These are phyloP conservation scores for Parmelia sp. DNA, from an alignment of 495 filamentous ascomycete genomes.

Conservation along the genomic window DNA sequence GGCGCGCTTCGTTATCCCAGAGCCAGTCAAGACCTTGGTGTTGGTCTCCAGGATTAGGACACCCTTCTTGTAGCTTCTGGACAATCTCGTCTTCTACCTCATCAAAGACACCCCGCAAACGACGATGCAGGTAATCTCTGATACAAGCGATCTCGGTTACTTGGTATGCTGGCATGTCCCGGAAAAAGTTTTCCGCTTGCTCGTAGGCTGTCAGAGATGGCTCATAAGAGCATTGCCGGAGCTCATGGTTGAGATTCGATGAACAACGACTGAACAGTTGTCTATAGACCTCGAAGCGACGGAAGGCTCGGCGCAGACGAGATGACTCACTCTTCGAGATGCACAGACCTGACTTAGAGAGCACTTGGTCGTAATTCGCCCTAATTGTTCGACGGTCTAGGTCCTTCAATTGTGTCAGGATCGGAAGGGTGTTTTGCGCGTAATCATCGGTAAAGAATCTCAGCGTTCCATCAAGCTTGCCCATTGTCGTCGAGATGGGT, in stretches of 20 bases:
- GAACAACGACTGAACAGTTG: neutral
- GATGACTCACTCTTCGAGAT: neutral
- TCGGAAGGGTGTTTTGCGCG: neutral
- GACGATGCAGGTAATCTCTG: neutral
- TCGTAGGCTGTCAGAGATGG: neutral
- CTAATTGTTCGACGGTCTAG: neutral
- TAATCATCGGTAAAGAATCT: neutral
- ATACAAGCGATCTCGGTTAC: neutral
- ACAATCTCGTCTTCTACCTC: neutral
- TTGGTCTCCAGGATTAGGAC: neutral
- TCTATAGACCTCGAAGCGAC: neutral
- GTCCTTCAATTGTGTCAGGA: neutral
- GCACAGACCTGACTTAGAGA: neutral
- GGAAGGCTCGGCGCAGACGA: neutral
- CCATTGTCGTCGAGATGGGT: neutral
- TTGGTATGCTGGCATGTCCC: neutral
- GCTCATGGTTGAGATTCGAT: neutral
- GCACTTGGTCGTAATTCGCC: neutral
- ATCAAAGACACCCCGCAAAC: neutral
- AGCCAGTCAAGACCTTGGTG: neutral
- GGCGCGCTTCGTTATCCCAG: neutral
- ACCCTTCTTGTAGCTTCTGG: neutral
- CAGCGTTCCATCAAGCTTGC: neutral
- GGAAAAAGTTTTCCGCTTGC: neutral
- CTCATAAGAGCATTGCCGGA: neutral